These are phyloP conservation scores for Alternaria dauci DNA, from an alignment of 2,329 filamentous ascomycete species.

Conservation along the genomic window DNA sequence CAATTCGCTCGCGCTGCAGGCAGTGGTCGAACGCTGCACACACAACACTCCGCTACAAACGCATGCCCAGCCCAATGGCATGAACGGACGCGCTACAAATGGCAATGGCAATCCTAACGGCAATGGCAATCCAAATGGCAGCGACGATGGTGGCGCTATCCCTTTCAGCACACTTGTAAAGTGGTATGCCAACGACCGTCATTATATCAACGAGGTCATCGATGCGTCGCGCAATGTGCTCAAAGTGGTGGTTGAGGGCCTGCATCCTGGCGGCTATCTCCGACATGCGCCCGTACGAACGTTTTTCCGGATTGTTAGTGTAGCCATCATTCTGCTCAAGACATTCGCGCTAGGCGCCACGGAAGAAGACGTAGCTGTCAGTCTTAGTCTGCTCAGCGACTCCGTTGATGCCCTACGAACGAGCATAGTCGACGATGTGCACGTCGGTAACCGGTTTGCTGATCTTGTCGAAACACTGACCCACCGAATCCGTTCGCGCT, in stretches of 20 bases:
- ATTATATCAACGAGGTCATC: conserved; percentile 74
- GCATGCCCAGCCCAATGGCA: conserved; percentile 42
- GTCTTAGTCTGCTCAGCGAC: conserved; percentile 76
- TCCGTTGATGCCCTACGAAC: conserved; percentile 77
- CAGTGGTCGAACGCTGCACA: conserved; percentile 91
- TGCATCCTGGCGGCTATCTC: conserved; percentile 77
- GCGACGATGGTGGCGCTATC: conserved; percentile 53
- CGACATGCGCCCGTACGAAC: conserved; percentile 85
- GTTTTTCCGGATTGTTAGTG: conserved; percentile 86
- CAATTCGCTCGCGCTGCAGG: conserved; percentile 92
- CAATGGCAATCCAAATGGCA: conserved; percentile 29
- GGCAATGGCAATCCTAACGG: conserved; percentile 39
- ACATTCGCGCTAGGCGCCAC: conserved; percentile 84
- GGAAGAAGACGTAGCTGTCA: conserved; percentile 78
- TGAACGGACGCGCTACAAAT: conserved; percentile 29
- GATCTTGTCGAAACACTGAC: conserved; percentile 83
- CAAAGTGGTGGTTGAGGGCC: conserved; percentile 76
- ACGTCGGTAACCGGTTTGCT: conserved; percentile 83
- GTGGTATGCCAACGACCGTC: conserved; percentile 66
- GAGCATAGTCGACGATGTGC: conserved; percentile 84
- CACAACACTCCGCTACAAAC: conserved; percentile 66
- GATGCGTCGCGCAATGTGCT: conserved; percentile 80
- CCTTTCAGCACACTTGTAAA: conserved; percentile 56
- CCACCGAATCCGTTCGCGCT: conserved; percentile 74
- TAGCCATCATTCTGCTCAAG: conserved; percentile 84